Base-by-base conservation (phyloP, 768 basidiomycete genomes). In the Porphyrellus cyaneotinctus region DNA sequence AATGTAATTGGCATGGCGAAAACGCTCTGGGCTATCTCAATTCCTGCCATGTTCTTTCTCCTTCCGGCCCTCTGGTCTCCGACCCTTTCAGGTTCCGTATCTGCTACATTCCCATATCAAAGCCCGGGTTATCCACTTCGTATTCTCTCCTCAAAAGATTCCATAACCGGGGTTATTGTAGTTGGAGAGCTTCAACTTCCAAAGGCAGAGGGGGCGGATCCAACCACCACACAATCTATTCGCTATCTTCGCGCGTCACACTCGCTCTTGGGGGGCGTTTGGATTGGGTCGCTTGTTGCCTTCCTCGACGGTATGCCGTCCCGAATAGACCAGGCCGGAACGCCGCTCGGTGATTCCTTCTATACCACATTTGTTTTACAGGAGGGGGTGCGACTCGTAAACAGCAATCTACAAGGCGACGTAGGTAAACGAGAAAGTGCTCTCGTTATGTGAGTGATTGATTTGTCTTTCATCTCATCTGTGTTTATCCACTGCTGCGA, bases 341-440 rank as follows among this genome's bases (percentile, higher is more conserved):
- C 70, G 2, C 72, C 73, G 4, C 69, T 88, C 1, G 87, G 88
- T 12, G 87, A 91, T 60, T 88, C 89, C 2, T 85, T 95, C 43
- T 95, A 95, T 65, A 78, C 75, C 20, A 78, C 92, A 0, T 97
- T 97, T 65, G 77, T 88, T 7, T 66, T 97, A 17, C 95, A 97
- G 66, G 95, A 97, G 64, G 89, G 87, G 2, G 85, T 76, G 14
- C 79, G 90, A 11, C 69, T 97, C 28, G 80, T 87, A 13, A 75
- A 83, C 53, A 80, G 76, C 43, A 76, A 79, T 10, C 61, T 66
- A 12, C 72, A 66, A 53, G 74, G 65, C 7, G 69, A 70, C 56
- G 60, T 59, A 36, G 62, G 71, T 41, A 55, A 61, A 39, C 70
- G 66, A 59, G 73, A 82, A 53, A 83, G 79, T 61, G 89, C 80